Conservation (phyloP, 2,329 filamentous ascomycete genomes). For the Monilinia fructicola region DNA sequence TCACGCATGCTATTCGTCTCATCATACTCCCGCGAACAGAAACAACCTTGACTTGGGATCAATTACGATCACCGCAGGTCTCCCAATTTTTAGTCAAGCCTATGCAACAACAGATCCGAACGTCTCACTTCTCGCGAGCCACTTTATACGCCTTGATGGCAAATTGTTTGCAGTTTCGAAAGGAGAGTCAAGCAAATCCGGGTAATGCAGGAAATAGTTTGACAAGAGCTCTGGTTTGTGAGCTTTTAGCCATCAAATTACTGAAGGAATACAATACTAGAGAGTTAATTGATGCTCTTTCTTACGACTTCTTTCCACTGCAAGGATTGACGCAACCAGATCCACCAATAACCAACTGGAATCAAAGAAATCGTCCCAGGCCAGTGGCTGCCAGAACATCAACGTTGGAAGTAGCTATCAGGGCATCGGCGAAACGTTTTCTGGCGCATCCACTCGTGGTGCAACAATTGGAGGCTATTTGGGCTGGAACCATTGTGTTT, state of each 20-base stretch:
- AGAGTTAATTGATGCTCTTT: slow-evolving; percentile 89
- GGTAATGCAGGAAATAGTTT: slow-evolving; percentile 81
- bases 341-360: slow-evolving; percentile 42
- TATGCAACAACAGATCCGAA: slow-evolving; percentile 84
- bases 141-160: slow-evolving; percentile 89
- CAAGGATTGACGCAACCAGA: slow-evolving; percentile 67
- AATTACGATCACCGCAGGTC: slow-evolving; percentile 90
- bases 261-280: slow-evolving; percentile 86
- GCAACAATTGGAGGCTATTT: slow-evolving; percentile 94
- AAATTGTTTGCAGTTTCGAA: slow-evolving; percentile 89
- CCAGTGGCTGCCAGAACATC: slow-evolving; percentile 74
- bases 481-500: slow-evolving; percentile 94
- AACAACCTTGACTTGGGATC: slow-evolving; percentile 91
- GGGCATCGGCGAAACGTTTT: slow-evolving; percentile 89
- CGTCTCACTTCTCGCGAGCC: slow-evolving; percentile 79
- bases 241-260: slow-evolving; percentile 84
- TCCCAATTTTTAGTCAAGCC: slow-evolving; percentile 95
- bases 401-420: slow-evolving; percentile 88
- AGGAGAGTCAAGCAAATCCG: slow-evolving; percentile 78
- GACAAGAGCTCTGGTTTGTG: slow-evolving; percentile 84
- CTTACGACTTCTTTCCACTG: slow-evolving; percentile 91
- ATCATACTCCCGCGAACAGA: slow-evolving; percentile 83
- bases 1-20: slow-evolving; percentile 85
- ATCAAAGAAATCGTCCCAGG: slow-evolving; percentile 45
- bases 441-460: slow-evolving; percentile 88